Conservation (phyloP, 371 early-diverging fungal species). For the Chytridium lagenaria region DNA sequence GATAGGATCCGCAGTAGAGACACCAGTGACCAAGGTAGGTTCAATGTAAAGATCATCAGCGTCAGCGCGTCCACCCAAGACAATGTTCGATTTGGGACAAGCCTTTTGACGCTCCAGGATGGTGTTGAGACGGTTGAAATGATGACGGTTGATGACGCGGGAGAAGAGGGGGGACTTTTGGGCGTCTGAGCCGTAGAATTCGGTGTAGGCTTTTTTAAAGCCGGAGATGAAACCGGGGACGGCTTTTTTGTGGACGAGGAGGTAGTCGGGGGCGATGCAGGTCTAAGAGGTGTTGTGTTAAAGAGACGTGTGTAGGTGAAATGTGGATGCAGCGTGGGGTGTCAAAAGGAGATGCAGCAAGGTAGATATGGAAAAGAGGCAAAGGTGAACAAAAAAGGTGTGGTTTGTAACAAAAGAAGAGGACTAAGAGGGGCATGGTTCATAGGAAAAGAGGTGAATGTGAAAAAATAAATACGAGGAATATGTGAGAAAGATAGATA, state of each 20-base stretch:
- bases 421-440: too few relatives aligned
- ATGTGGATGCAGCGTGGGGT: too few relatives aligned
- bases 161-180: conserved; percentile 51
- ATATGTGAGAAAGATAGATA: too few relatives aligned
- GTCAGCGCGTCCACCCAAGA: conserved; percentile 43
- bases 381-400: too few relatives aligned
- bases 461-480: too few relatives aligned
- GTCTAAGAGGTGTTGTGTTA: too few relatives aligned
- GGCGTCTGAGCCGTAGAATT: conserved; percentile 55
- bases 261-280: conserved; percentile 88
- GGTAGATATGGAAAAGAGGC: too few relatives aligned
- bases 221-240: conserved; percentile 60
- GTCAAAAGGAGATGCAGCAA: too few relatives aligned
- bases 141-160: conserved; percentile 75
- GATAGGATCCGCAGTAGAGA: too few relatives aligned
- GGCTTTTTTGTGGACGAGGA: conserved; percentile 66
- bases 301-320: too few relatives aligned
- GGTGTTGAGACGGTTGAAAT: conserved; percentile 70
- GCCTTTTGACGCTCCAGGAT: conserved; percentile 58
- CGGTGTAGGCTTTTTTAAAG: conserved; percentile 56
- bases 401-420: too few relatives aligned
- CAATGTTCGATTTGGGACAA: conserved; percentile 18
- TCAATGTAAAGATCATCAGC: conserved; percentile 18
- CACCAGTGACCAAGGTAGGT: conserved; percentile 47
- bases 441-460: too few relatives aligned